Percentiles rank a stretch among this genome's conserved stretches.
These are phyloP conservation scores for Schwanniomyces yamadae DNA, from an alignment of 805 yeast species.

Conservation along the genomic window DNA sequence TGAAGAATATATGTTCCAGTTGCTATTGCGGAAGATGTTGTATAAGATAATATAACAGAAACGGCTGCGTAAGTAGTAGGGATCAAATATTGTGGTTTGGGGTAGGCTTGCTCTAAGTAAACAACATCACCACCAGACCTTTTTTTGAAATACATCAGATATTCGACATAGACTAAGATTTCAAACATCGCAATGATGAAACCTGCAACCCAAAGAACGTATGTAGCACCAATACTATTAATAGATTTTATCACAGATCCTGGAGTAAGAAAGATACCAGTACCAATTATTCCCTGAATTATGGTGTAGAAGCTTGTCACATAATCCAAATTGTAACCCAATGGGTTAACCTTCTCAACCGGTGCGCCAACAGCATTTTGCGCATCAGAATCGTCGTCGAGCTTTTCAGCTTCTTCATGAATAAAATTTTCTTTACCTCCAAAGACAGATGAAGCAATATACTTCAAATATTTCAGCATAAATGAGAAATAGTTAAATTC, in stretches of 20 bases:
- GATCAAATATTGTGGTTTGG: constrained; percentile 31
- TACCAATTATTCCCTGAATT: constrained; percentile 70
- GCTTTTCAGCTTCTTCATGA: background rate
- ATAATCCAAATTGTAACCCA: constrained; percentile 47
- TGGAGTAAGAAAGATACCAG: constrained; percentile 75
- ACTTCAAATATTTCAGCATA: no score
- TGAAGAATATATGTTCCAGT: constrained; percentile 32
- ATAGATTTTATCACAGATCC: constrained; percentile 28
- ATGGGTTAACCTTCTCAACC: constrained; percentile 36
- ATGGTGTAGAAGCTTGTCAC: constrained; percentile 60
- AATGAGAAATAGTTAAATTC: no score
- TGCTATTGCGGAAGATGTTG: constrained; percentile 37
- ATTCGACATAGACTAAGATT: constrained; percentile 40
- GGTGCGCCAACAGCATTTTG: constrained; percentile 38
- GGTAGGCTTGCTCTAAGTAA: constrained; percentile 38
- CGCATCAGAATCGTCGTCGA: constrained; percentile 30
- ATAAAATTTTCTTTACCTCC: background rate
- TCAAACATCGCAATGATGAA: constrained; percentile 38
- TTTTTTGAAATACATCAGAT: constrained; percentile 35
- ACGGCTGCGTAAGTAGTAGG: constrained; percentile 41
- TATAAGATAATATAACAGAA: constrained; percentile 34
- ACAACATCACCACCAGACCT: constrained; percentile 41
- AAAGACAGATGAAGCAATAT: no score
- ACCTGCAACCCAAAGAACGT: constrained; percentile 44
- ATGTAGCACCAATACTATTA: constrained; percentile 45